A percentile compares a stretch with the other conserved stretches of the same genome.
These are phyloP conservation scores for Trichoderma atroviride DNA, from an alignment of 2,329 filamentous ascomycete genomes.

Conservation along the genomic window DNA sequence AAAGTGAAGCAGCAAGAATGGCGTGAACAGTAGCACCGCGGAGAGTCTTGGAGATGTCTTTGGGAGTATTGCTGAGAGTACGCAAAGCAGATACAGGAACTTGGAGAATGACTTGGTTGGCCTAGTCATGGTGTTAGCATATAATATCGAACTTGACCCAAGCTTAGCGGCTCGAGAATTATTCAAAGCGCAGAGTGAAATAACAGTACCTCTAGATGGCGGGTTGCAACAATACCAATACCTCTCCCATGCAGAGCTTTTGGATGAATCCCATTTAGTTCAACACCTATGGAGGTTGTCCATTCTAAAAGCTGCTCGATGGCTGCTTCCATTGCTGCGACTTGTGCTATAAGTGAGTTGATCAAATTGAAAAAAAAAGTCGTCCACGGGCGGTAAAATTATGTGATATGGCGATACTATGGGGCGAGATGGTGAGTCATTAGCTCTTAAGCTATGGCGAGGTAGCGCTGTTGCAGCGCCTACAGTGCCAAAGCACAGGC, in stretches of 20 bases:
- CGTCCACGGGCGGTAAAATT: neutral
- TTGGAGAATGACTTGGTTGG: conserved; percentile 60
- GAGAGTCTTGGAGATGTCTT: conserved; percentile 54
- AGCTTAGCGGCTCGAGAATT: neutral
- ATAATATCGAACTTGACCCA: neutral
- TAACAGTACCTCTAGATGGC: conserved; percentile 60
- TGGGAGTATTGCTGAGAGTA: conserved; percentile 62
- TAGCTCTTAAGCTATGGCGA: neutral
- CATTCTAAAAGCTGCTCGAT: conserved; percentile 64
- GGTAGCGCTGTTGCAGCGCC: neutral
- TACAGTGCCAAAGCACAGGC: neutral
- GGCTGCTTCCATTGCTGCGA: conserved; percentile 28
- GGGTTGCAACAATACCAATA: conserved; percentile 74
- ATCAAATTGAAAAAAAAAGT: neutral
- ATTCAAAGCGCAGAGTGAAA: neutral
- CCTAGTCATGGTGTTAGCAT: conserved; percentile 33
- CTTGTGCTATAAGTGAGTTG: neutral
- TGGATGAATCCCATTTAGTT: conserved; percentile 68
- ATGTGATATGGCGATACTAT: conserved; percentile 13
- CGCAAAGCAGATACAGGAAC: conserved; percentile 67
- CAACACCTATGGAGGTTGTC: conserved; percentile 66
- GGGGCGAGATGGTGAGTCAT: conserved; percentile 15
- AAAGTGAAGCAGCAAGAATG: conserved; percentile 70
- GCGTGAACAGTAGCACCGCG: conserved; percentile 65
- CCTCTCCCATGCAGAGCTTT: conserved; percentile 71